These are phyloP conservation scores for Eleusine indica DNA, from an alignment of 176 grass and related monocot genomes.

Conservation along the genomic window DNA sequence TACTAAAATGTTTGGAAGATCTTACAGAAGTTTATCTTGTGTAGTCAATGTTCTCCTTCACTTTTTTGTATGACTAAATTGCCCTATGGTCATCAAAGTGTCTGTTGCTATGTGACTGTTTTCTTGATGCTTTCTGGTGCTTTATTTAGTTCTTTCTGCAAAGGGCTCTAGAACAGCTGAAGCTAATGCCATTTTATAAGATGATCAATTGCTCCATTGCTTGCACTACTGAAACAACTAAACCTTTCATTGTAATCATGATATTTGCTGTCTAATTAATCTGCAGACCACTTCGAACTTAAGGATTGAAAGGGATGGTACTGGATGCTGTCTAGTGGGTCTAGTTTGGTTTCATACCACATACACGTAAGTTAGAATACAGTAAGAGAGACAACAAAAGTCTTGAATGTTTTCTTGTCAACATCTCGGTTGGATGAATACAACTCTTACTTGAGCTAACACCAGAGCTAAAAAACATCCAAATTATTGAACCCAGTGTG, in stretches of 20 bases:
- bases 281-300: neutral
- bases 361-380: neutral
- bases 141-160: neutral
- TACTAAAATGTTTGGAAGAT: neutral
- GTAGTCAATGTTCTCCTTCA: neutral
- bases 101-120: neutral
- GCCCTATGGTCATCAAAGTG: neutral
- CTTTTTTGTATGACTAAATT: neutral
- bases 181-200: neutral
- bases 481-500: conserved; percentile 5
- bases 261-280: neutral
- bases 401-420: neutral
- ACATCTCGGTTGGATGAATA: neutral
- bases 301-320: neutral
- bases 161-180: neutral
- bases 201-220: neutral
- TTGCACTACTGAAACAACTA: neutral
- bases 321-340: neutral
- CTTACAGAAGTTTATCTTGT: neutral
- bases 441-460: neutral
- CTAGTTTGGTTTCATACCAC: neutral
- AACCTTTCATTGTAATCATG: neutral
- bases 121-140: neutral
- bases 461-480: neutral
- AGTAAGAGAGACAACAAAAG: neutral